Conservation (phyloP, 306 rosid species). For the Inga leiocalycina region DNA sequence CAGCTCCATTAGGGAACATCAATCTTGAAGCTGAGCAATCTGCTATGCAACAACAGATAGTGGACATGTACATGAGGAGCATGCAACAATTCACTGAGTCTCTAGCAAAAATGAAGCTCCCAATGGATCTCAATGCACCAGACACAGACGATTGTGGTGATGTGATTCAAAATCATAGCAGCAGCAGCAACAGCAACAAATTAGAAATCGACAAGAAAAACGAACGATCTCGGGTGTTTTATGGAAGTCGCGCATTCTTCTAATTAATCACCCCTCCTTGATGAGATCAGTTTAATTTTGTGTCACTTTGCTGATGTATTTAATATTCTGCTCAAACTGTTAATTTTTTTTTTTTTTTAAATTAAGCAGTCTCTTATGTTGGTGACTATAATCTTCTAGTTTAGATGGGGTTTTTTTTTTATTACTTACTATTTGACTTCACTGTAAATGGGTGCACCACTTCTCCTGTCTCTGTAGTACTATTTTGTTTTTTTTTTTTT, state of each 20-base stretch:
- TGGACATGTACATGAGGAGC: constrained; percentile 89
- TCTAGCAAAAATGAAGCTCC: constrained; percentile 81
- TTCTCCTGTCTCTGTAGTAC: not conserved
- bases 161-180: constrained; percentile 46
- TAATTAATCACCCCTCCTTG: constrained; percentile 29
- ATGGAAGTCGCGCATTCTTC: constrained; percentile 89
- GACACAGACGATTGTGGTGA: constrained; percentile 50
- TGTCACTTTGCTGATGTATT: constrained; percentile 22
- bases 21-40: constrained; percentile 74
- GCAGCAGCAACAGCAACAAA: constrained; percentile 27
- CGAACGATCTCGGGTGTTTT: constrained; percentile 76
- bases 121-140: constrained; percentile 72
- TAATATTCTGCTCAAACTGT: constrained; percentile 20
- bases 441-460: constrained; percentile 8
- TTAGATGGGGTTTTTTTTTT: not conserved
- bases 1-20: constrained; percentile 67
- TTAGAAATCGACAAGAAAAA: constrained; percentile 60
- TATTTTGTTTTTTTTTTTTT: too few species aligned
- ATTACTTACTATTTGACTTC: not conserved
- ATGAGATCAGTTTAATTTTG: constrained; percentile 27
- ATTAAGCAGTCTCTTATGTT: constrained; percentile 1
- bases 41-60: constrained; percentile 85
- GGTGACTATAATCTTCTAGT: constrained; percentile 19
- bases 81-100: constrained; percentile 87
- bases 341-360: not conserved